Evolutionary conservation across 2,329 filamentous ascomycete genomes (phyloP).

Genomic region (Beauveria australis): DNA sequence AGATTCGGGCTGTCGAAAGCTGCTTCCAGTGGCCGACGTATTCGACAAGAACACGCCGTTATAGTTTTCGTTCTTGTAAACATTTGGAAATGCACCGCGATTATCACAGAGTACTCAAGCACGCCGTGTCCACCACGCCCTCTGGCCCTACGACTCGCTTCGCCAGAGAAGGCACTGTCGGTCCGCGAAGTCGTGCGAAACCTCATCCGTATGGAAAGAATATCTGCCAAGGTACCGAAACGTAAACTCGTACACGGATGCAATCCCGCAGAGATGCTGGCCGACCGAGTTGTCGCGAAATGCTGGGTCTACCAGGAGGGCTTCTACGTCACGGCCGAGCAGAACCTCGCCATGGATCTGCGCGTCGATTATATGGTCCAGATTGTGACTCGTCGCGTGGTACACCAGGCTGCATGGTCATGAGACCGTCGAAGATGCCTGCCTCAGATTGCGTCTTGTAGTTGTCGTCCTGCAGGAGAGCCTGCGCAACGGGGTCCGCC

Average conservation of each 20-base stretch:
- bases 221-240: slow-evolving; percentile 13
- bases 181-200: slow-evolving; percentile 15
- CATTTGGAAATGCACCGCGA: slow-evolving; percentile 7
- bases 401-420: slow-evolving; percentile 11
- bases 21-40: neutral
- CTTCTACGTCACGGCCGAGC: slow-evolving; percentile 15
- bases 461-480: slow-evolving; percentile 12
- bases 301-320: slow-evolving; percentile 14
- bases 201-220: neutral
- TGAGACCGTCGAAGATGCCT: slow-evolving; percentile 16
- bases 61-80: slow-evolving; percentile 12
- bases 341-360: slow-evolving; percentile 16
- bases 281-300: slow-evolving; percentile 13
- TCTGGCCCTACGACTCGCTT: slow-evolving; percentile 2
- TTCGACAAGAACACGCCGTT: slow-evolving; percentile 14
- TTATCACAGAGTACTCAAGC: slow-evolving; percentile 2
- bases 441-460: slow-evolving; percentile 17
- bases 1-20: neutral
- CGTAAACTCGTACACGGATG: slow-evolving; percentile 13
- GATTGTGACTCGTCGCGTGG: slow-evolving; percentile 14
- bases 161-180: slow-evolving; percentile 15
- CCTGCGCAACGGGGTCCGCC: slow-evolving; percentile 11
- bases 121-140: slow-evolving; percentile 5
- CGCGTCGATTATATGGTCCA: slow-evolving; percentile 17
- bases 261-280: slow-evolving; percentile 4